Percentiles rank a stretch among this genome's conserved stretches.
phyloP scores from a whole-genome alignment of 306 rosid genomes.

The Cucumis hystrix region DNA sequence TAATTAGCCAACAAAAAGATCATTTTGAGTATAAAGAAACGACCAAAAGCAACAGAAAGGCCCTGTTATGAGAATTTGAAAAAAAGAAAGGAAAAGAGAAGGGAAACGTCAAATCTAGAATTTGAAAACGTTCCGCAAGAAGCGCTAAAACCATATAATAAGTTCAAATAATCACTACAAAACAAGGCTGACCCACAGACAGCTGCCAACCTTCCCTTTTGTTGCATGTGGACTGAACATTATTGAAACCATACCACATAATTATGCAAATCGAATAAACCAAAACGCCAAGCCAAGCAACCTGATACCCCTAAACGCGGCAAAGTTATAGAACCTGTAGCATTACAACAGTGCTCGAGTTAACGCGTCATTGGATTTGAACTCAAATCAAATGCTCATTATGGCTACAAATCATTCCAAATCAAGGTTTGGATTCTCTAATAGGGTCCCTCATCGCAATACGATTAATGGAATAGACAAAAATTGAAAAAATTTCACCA shows the following conservation, averaged over 20 bases:
- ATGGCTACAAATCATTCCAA: background rate
- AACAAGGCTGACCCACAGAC: conserved; percentile 6
- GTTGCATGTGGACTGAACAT: conserved; percentile 4
- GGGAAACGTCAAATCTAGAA: background rate
- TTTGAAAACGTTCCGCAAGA: background rate
- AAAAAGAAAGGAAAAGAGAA: too few relatives aligned
- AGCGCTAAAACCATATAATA: background rate
- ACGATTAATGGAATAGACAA: background rate
- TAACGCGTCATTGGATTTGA: background rate
- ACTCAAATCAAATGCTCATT: background rate
- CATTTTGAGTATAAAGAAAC: background rate
- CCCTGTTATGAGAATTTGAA: background rate
- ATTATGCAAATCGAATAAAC: background rate
- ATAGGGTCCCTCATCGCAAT: background rate
- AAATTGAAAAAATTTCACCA: background rate
- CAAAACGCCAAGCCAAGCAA: conserved; percentile 7
- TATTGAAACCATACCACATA: background rate
- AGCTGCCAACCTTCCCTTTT: conserved; percentile 3
- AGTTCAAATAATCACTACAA: background rate
- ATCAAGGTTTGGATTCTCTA: background rate
- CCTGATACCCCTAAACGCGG: background rate
- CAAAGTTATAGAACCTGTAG: background rate
- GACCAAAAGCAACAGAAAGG: background rate
- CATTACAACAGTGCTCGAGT: background rate
- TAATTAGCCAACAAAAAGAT: background rate